Evolutionary conservation across 192 early-diverging fungal genomes (phyloP), one percentile per base, ranked within the genome.

Genomic region (Coemansia sp.): DNA sequence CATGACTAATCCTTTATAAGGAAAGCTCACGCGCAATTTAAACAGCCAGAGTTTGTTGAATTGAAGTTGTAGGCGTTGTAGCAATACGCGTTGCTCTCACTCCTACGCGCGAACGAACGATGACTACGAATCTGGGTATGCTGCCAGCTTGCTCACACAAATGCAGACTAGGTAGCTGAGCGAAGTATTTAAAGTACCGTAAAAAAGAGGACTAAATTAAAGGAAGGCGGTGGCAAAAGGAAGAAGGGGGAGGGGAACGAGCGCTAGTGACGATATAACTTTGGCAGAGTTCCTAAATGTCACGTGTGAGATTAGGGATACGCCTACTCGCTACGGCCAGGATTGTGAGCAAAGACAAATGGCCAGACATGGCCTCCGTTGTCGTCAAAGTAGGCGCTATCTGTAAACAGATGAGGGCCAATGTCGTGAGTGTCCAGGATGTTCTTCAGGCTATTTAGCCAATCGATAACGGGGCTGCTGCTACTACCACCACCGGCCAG

Each of bases 401-500:
- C 55, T 16, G 42, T 17, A 58, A 58, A 58, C 55, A 33, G 55
- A 17, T 33, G 30, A 6, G 55, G 16, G 30, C 43, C 52, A 32
- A 49, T 44, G 39, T 50, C 40, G 39, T 72, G 21, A 40, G 64
- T 40, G 13, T 72, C 57, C 58, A 61, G 39, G 17, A 67, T 50
- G 4, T 32, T 40, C 42, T 44, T 44, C 14, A 73, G 66, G 37
- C 61, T 67, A 49, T 44, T 67, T 42, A 73, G 43, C 72, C 72
- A 73, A 49, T 73, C 66, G 21, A 49, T 39, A 8, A 73, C 72
- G n/a, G 47, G 28, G 5, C 28, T 30, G 55, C 55, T 33, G 55
- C 55, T 33, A 17, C 4, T 58, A 32, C 35, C 23, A 19, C 23
- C 23, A 26, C 47, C 55, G 14, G 16, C 55, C 55, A 33, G 55